Conservation (phyloP, 495 filamentous ascomycete genomes). For the Penicillium robsamsonii region DNA sequence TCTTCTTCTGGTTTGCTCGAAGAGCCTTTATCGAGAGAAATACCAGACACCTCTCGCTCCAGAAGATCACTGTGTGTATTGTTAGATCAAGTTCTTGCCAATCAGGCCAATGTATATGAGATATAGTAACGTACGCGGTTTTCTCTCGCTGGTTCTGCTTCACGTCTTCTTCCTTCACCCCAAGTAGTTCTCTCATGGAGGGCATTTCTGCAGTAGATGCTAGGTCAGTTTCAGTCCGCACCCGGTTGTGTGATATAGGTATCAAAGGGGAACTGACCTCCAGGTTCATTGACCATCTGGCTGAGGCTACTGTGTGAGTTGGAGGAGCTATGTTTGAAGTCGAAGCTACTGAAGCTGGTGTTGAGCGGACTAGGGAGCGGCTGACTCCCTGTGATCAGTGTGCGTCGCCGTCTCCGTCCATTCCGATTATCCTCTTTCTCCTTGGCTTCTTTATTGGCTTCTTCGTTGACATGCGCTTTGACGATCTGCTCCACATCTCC, state of each 20-base stretch:
- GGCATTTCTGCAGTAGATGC: conserved; percentile 26
- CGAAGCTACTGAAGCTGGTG: conserved; percentile 77
- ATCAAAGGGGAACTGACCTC: conserved; percentile 50
- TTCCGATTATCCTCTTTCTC: conserved; percentile 94
- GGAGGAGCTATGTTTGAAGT: conserved; percentile 66
- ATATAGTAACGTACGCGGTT: conserved; percentile 69
- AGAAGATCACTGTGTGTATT: conserved; percentile 67
- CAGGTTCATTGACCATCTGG: conserved; percentile 71
- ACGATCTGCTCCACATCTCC: conserved; percentile 97
- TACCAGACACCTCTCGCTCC: conserved; percentile 88
- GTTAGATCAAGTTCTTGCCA: not conserved
- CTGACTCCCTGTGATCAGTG: conserved; percentile 95
- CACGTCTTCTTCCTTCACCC: conserved; percentile 65
- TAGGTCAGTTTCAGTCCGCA: conserved; percentile 5
- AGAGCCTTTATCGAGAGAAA: conserved; percentile 79
- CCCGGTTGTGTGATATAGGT: not conserved
- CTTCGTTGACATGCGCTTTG: conserved; percentile 88
- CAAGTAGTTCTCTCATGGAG: conserved; percentile 60
- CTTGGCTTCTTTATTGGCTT: conserved; percentile 66
- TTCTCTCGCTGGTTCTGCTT: conserved; percentile 85
- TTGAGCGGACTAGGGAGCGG: conserved; percentile 94
- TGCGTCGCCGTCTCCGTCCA: conserved; percentile 85
- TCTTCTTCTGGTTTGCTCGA: conserved; percentile 45
- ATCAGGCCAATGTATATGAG: not conserved
- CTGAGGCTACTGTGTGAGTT: conserved; percentile 80